These are phyloP conservation scores for Tricladium varicosporioides DNA, from an alignment of 2,329 filamentous ascomycete species.

Conservation along the genomic window DNA sequence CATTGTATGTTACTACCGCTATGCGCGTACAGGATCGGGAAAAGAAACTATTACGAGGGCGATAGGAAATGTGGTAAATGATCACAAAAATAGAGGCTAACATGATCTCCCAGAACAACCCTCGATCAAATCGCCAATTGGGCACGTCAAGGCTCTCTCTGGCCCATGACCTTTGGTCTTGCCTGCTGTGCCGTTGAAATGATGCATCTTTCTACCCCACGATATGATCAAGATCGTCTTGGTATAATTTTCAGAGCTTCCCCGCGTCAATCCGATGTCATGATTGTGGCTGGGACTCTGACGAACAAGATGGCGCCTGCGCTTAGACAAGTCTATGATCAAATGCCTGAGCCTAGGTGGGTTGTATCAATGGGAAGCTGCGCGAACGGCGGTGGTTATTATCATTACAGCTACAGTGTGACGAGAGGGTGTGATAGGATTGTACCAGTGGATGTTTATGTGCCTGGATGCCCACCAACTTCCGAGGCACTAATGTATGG, in stretches of 20 bases:
- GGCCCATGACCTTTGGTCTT: conserved; percentile 86
- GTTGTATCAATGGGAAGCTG: conserved; percentile 82
- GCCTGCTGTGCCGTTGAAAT: conserved; percentile 90
- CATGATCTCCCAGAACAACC: conserved; percentile 55
- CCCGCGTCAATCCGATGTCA: conserved; percentile 83
- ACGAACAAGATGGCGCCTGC: conserved; percentile 97
- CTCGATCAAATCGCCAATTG: conserved; percentile 80
- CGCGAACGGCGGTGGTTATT: conserved; percentile 82
- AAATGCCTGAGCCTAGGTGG: conserved; percentile 92
- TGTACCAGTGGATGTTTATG: conserved; percentile 77
- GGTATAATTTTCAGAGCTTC: conserved; percentile 91
- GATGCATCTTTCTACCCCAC: conserved; percentile 87
- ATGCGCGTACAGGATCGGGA: background rate
- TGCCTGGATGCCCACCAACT: conserved; percentile 69
- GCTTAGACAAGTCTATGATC: conserved; percentile 86
- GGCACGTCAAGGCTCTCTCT: conserved; percentile 79
- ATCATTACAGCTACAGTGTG: conserved; percentile 82
- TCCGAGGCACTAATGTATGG: conserved; percentile 61
- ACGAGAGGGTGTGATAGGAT: conserved; percentile 74
- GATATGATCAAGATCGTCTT: conserved; percentile 85
- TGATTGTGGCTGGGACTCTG: conserved; percentile 90
- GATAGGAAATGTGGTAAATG: background rate
- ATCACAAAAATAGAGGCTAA: conserved; percentile 4
- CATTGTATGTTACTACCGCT: conserved; percentile 62
- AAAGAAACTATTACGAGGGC: background rate